These are phyloP conservation scores for Neurospora sp. DNA, from an alignment of 495 filamentous ascomycete genomes.

Conservation along the genomic window DNA sequence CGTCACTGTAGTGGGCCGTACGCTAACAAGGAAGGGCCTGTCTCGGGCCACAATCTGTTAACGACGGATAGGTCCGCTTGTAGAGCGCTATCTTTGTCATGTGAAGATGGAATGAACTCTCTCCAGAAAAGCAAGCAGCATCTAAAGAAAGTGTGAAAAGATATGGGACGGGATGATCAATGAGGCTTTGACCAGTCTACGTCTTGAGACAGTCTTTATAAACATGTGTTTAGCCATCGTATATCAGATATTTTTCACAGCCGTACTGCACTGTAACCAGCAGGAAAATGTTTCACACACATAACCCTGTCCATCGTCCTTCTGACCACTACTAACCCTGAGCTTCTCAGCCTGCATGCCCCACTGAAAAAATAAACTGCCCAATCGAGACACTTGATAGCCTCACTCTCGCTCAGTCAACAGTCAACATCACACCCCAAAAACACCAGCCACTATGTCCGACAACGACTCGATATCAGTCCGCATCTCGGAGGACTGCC, in stretches of 20 bases:
- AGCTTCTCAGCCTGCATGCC: neutral
- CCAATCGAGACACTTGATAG: neutral
- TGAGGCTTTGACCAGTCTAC: too few species aligned
- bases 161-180: too few species aligned
- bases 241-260: neutral
- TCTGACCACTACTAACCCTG: neutral
- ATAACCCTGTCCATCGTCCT: neutral
- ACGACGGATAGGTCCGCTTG: neutral
- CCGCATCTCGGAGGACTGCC: slow-evolving; percentile 38
- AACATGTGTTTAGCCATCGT: neutral
- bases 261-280: neutral
- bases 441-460: slow-evolving; percentile 8
- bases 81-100: neutral
- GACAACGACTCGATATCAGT: slow-evolving; percentile 30
- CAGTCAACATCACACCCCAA: neutral
- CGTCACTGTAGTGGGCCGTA: neutral
- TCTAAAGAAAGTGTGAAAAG: too few species aligned
- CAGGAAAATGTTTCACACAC: neutral
- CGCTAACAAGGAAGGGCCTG: neutral
- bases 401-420: neutral
- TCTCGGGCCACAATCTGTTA: neutral
- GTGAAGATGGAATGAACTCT: neutral
- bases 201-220: neutral
- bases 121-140: too few species aligned
- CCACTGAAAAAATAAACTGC: neutral